A percentile compares a stretch with the other conserved stretches of the same genome.
Evolutionary conservation across 805 yeast species (phyloP).

Genomic region (Candida adriatica): DNA sequence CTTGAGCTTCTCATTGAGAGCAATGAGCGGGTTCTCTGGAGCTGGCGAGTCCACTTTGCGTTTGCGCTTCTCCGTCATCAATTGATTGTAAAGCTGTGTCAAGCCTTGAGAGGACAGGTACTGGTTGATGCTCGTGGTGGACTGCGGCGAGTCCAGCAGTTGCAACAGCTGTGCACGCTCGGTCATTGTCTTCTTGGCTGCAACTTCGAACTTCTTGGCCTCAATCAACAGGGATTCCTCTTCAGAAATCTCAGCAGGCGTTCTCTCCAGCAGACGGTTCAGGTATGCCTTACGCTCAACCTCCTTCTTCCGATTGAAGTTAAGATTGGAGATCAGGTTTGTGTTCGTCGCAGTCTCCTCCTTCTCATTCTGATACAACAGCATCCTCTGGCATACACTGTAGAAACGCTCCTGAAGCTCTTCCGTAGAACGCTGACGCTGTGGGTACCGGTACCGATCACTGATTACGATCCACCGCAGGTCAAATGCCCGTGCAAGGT

Average conservation of each 20-base stretch:
- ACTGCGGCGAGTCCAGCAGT: conserved; percentile 80
- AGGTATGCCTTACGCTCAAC: conserved; percentile 74
- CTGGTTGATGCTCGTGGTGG: conserved; percentile 66
- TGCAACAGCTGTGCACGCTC: conserved; percentile 78
- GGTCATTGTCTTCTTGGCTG: conserved; percentile 79
- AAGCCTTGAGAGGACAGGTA: conserved; percentile 83
- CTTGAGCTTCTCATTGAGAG: conserved; percentile 30
- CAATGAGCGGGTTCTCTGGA: conserved; percentile 39
- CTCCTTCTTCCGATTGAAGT: conserved; percentile 68
- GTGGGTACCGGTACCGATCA: conserved; percentile 43
- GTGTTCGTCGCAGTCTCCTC: conserved; percentile 38
- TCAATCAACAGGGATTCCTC: conserved; percentile 93
- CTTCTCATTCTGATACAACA: conserved; percentile 35
- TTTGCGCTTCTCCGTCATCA: conserved; percentile 62
- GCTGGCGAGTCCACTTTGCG: conserved; percentile 35
- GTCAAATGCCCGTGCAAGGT: conserved; percentile 48
- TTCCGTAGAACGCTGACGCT: conserved; percentile 46
- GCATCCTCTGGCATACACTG: conserved; percentile 50
- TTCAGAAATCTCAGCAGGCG: conserved; percentile 97
- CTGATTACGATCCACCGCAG: conserved; percentile 58
- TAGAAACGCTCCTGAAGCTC: conserved; percentile 83
- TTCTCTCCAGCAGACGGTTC: conserved; percentile 66
- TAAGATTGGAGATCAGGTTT: conserved; percentile 54
- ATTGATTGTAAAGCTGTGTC: conserved; percentile 73
- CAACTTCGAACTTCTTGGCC: conserved; percentile 84